Evolutionary conservation across 352 stramenopile genomes (phyloP).

Genomic region (Peronosclerospora sorghi): DNA sequence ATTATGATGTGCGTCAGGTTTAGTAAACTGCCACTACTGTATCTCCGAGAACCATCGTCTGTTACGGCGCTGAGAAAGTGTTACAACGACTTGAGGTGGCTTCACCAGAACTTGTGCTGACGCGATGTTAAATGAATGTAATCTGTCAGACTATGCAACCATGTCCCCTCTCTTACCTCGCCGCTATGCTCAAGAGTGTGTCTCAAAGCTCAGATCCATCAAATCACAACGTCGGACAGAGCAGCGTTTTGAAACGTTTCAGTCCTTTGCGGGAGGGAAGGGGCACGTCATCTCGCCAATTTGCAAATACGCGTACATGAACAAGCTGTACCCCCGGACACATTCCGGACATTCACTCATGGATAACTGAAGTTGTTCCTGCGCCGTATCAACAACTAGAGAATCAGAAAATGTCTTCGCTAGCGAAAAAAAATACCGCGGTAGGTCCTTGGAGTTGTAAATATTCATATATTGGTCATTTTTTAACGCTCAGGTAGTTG

Average conservation of each 20-base stretch:
- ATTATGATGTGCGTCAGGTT: no score
- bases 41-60: no score
- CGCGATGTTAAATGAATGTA: constrained; percentile 11
- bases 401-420: no score
- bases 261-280: constrained; percentile 11
- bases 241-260: constrained; percentile 2
- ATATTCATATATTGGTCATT: no score
- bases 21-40: no score
- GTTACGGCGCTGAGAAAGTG: not conserved
- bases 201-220: constrained; percentile 7
- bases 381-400: no score
- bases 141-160: constrained; percentile 3
- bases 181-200: not conserved
- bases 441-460: no score
- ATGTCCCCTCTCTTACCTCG: constrained; percentile 21
- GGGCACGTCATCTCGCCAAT: constrained; percentile 8
- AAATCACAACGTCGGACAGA: constrained; percentile 26
- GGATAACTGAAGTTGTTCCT: no score
- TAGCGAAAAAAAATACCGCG: no score
- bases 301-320: not conserved
- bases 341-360: not conserved
- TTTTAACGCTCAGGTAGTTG: not conserved
- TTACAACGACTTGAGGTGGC: not conserved
- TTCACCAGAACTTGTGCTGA: not conserved
- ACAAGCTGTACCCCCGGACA: not conserved